phyloP scores from a whole-genome alignment of 2,329 filamentous ascomycete genomes.

The Curvularia lunata region DNA sequence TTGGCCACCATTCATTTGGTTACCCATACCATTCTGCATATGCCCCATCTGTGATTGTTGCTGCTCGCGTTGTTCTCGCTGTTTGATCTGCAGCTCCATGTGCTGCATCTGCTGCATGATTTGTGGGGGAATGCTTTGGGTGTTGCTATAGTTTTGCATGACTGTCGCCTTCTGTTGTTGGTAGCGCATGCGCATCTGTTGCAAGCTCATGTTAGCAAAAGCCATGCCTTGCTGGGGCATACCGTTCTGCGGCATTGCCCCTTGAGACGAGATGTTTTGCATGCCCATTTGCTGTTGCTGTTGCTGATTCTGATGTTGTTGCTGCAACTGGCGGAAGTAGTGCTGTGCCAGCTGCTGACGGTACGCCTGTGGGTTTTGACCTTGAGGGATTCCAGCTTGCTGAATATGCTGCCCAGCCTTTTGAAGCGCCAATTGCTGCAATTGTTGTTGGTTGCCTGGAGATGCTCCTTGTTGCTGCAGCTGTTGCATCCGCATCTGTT shows the following conservation, averaged over 20 bases:
- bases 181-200: constrained; percentile 37
- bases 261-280: constrained; percentile 36
- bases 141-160: constrained; percentile 29
- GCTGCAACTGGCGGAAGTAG: constrained; percentile 36
- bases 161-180: constrained; percentile 33
- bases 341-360: constrained; percentile 35
- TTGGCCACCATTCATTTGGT: constrained; percentile 34
- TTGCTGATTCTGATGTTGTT: constrained; percentile 39
- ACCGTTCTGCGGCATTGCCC: constrained; percentile 26
- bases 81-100: constrained; percentile 37
- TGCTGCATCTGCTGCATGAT: constrained; percentile 37
- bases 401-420: constrained; percentile 43
- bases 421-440: constrained; percentile 41
- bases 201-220: constrained; percentile 37
- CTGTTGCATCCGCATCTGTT: constrained; percentile 40
- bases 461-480: constrained; percentile 32
- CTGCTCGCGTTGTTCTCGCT: constrained; percentile 30
- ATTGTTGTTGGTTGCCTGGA: constrained; percentile 31
- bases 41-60: constrained; percentile 31
- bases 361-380: constrained; percentile 36
- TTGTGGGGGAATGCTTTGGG: constrained; percentile 34
- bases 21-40: constrained; percentile 23
- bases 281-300: constrained; percentile 42
- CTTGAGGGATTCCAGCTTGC: constrained; percentile 40
- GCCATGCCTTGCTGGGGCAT: constrained; percentile 33